These are phyloP conservation scores for Zopfochytrium polystomum DNA, from an alignment of 371 early-diverging fungal species.

Conservation along the genomic window DNA sequence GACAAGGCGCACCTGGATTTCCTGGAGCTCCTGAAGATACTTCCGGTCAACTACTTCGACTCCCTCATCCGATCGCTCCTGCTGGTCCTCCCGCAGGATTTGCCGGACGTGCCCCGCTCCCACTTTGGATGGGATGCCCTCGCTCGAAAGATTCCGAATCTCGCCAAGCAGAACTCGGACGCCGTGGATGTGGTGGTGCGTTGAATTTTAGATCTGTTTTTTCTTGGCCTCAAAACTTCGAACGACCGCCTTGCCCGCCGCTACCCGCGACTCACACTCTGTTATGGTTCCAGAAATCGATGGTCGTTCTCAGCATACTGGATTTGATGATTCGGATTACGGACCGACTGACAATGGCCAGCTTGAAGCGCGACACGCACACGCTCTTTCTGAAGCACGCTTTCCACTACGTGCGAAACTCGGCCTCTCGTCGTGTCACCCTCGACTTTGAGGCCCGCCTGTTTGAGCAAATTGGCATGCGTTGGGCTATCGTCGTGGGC, in stretches of 20 bases:
- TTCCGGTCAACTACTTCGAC: constrained; percentile 41
- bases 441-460: constrained; percentile 34
- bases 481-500: constrained; percentile 42
- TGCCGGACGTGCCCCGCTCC: constrained; percentile 40
- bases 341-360: constrained; percentile 6
- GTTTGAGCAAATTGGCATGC: constrained; percentile 37
- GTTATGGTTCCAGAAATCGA: constrained; percentile 24
- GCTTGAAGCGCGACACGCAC: constrained; percentile 34
- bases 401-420: constrained; percentile 32
- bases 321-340: constrained; percentile 27
- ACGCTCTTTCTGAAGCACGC: constrained; percentile 35
- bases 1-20: constrained; percentile 33
- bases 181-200: constrained; percentile 32
- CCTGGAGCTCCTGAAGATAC: constrained; percentile 26
- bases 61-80: constrained; percentile 36
- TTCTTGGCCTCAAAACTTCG: constrained; percentile 1
- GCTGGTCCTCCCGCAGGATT: constrained; percentile 41
- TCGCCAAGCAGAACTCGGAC: constrained; percentile 22
- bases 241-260: neutral
- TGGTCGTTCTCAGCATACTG: constrained; percentile 16
- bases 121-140: constrained; percentile 45
- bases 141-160: constrained; percentile 27
- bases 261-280: constrained; percentile 11
- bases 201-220: neutral
- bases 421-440: constrained; percentile 18